Conservation (phyloP, 345 rosid genomes). For the Aurinia saxatilis region DNA sequence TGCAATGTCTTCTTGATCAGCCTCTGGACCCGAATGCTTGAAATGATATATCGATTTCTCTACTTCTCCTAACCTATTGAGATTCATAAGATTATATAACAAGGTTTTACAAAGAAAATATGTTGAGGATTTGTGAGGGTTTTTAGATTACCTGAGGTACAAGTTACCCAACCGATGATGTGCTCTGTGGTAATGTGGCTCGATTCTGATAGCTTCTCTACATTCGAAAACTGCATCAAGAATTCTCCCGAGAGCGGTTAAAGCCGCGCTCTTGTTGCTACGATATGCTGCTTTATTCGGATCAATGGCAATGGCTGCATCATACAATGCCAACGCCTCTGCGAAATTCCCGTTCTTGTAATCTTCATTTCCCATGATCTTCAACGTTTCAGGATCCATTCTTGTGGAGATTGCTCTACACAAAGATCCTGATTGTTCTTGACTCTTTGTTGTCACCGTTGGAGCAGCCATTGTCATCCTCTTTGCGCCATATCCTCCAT, state of each 20-base stretch:
- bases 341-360: constrained; percentile 87
- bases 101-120: too few species aligned
- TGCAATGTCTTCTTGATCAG: constrained; percentile 61
- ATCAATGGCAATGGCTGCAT: constrained; percentile 89
- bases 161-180: constrained; percentile 86
- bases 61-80: constrained; percentile 69
- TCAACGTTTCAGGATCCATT: constrained; percentile 92
- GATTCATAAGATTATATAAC: neutral
- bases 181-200: constrained; percentile 84
- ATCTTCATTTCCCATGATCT: constrained; percentile 95
- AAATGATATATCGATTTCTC: constrained; percentile 83
- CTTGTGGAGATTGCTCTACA: constrained; percentile 83
- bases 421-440: constrained; percentile 42
- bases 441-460: constrained; percentile 19
- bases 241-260: constrained; percentile 74
- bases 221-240: constrained; percentile 89
- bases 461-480: constrained; percentile 24
- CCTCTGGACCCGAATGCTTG: constrained; percentile 80
- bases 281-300: constrained; percentile 82
- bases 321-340: constrained; percentile 82
- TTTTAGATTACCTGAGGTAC: constrained; percentile 52
- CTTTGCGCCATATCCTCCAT: constrained; percentile 48
- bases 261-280: constrained; percentile 89
- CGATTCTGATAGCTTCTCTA: constrained; percentile 83
- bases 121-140: neutral